Percentiles rank a stretch among this genome's conserved stretches.
These are phyloP conservation scores for Tympanopsis confertula DNA, from an alignment of 2,329 filamentous ascomycete genomes.

Conservation along the genomic window DNA sequence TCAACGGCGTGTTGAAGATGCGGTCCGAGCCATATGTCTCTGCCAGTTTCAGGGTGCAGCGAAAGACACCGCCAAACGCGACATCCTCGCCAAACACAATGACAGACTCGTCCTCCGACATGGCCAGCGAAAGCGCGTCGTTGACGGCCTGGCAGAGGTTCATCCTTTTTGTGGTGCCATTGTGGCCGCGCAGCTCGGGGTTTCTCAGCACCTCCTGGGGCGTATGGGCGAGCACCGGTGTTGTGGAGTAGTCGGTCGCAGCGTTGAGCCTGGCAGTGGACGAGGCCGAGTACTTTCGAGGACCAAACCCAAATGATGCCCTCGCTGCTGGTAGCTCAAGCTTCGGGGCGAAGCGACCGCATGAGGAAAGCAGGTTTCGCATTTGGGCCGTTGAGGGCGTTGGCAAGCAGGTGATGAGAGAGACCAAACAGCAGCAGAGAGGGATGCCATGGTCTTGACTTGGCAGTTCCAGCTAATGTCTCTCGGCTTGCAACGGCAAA, in stretches of 20 bases:
- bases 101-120: constrained; percentile 74
- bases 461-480: no score
- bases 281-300: no score
- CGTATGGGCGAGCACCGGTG: constrained; percentile 69
- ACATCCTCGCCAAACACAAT: constrained; percentile 94
- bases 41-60: constrained; percentile 82
- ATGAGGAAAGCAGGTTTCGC: no score
- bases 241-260: constrained; percentile 76
- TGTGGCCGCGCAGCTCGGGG: constrained; percentile 57
- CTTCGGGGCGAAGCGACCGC: no score
- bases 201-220: constrained; percentile 60
- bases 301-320: no score
- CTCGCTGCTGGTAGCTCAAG: no score
- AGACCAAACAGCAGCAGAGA: no score
- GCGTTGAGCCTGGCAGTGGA: constrained; percentile 64
- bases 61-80: constrained; percentile 90
- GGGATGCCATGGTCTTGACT: no score
- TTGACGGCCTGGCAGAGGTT: constrained; percentile 94
- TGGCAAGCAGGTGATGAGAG: no score
- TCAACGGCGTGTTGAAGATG: constrained; percentile 92
- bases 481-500: no score
- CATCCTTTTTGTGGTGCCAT: constrained; percentile 69
- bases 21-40: constrained; percentile 77
- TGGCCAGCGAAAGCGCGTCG: constrained; percentile 70
- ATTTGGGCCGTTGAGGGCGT: no score